Evolutionary conservation across 2,329 filamentous ascomycete species (phyloP).

Genomic region (Cordyceps cicadae): DNA sequence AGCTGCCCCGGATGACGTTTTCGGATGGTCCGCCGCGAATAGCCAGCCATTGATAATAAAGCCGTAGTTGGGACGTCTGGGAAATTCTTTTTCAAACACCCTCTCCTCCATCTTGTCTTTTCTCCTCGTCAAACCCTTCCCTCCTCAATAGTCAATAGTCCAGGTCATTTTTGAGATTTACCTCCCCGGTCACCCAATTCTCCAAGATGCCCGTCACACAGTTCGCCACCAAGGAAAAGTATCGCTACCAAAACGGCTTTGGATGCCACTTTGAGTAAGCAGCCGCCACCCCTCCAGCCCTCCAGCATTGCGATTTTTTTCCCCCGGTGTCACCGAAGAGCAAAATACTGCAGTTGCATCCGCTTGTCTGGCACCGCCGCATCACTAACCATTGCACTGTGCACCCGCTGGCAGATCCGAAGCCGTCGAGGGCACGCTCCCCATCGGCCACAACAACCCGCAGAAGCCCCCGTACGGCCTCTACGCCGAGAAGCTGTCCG

Average conservation of each 20-base stretch:
- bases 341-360: background rate
- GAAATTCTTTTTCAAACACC: background rate
- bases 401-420: constrained; percentile 53
- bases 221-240: constrained; percentile 46
- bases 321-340: background rate
- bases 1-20: background rate
- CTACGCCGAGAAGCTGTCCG: constrained; percentile 73
- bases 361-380: background rate
- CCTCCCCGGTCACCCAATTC: background rate
- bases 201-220: constrained; percentile 41
- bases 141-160: background rate
- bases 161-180: background rate
- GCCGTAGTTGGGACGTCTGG: background rate
- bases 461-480: constrained; percentile 72
- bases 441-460: constrained; percentile 70
- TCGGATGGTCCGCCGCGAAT: background rate
- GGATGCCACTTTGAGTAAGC: constrained; percentile 66
- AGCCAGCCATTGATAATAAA: constrained; percentile 2
- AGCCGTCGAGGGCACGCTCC: constrained; percentile 65
- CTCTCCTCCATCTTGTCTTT: too few relatives aligned
- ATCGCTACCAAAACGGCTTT: constrained; percentile 74
- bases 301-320: background rate
- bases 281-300: background rate
- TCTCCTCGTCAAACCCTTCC: too few relatives aligned
- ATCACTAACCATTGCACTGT: background rate